These are phyloP conservation scores for Pyrenophora teres DNA, from an alignment of 2,329 filamentous ascomycete genomes.

Conservation along the genomic window DNA sequence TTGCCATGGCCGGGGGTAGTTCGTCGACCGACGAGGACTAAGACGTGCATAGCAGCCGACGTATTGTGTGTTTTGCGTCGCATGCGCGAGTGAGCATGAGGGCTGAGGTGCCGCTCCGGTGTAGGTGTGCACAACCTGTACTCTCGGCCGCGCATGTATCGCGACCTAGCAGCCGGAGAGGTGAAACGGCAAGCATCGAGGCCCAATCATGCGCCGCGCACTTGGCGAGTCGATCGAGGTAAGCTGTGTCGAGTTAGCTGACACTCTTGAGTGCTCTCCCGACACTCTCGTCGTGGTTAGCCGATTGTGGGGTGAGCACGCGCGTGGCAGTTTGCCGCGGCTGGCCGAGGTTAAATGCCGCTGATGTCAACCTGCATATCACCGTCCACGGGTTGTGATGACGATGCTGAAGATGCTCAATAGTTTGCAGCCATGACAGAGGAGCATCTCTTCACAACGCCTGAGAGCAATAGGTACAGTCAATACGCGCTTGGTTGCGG, in stretches of 20 bases:
- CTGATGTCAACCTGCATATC: slow-evolving; percentile 15
- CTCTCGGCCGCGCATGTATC: slow-evolving; percentile 44
- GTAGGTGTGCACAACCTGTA: slow-evolving; percentile 15
- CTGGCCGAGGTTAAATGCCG: slow-evolving; percentile 12
- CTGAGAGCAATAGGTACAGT: not conserved
- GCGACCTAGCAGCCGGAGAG: slow-evolving; percentile 13
- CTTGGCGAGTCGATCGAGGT: slow-evolving; percentile 10
- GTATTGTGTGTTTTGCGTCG: slow-evolving; percentile 29
- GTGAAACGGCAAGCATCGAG: slow-evolving; percentile 24
- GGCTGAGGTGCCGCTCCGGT: slow-evolving; percentile 28
- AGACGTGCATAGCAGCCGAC: slow-evolving; percentile 22
- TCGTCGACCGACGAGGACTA: slow-evolving; percentile 10
- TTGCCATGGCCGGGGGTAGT: slow-evolving; percentile 12
- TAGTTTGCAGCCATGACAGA: slow-evolving; percentile 1
- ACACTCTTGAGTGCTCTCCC: not conserved
- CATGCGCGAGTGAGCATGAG: slow-evolving; percentile 18
- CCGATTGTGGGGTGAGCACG: slow-evolving; percentile 27
- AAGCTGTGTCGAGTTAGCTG: slow-evolving; percentile 24
- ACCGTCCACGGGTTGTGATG: not conserved
- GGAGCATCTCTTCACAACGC: no score
- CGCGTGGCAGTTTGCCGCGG: slow-evolving; percentile 1
- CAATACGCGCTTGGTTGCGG: no score
- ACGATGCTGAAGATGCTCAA: no score
- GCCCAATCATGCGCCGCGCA: slow-evolving; percentile 11
- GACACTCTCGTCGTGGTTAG: slow-evolving; percentile 15